Base-by-base conservation (phyloP, 179 eudicot genomes). In the Patellifolia procumbens region DNA sequence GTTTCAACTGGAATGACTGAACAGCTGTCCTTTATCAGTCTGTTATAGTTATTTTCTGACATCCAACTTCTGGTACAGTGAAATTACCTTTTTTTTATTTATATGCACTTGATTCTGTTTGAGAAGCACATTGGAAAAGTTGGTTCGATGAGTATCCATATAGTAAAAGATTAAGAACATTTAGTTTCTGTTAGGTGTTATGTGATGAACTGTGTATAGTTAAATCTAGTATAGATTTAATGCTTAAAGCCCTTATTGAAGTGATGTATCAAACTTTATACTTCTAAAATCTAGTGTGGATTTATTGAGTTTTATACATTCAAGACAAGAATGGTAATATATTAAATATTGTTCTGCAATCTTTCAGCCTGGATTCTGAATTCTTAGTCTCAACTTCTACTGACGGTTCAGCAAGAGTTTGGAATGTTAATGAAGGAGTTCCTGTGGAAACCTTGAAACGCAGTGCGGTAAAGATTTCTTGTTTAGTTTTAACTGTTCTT, bases 321-420 rank as follows among this genome's bases (percentile, higher is more conserved):
- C 1, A 39, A 39, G 9, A 39, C 45, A 7, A n/a, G 32, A 55
- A 64, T 59, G 55, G 1, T 64, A 16, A 72, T 28, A 31, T 63
- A 11, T 67, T 72, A n/a, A 72, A 72, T 55, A 28, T 20, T 12
- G 31, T 53, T 34, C 34, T 65, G 56, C 61, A 61, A 35, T 32
- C 63, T 61, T 87, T 63, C 92, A 93, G 97, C 84, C 86, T 95
- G 35, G 99, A 95, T 87, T 95, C 99, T 2, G 99, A 90, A 86
- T 95, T 90, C 83, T 83, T 95, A 85, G 99, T 98, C 79, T 86
- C 99, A 82, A 95, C 99, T 45, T 95, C 99, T 76, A 88, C 89
- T 28, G 97, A 91, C 86, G 99, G 99, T 59, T 85, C 94, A n/a
- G 98, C 96, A 19, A 95, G 93, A 89, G 85, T 95, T 74, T 95